phyloP scores from a whole-genome alignment of 129 eudicot genomes.

The Kitagawia praeruptora region DNA sequence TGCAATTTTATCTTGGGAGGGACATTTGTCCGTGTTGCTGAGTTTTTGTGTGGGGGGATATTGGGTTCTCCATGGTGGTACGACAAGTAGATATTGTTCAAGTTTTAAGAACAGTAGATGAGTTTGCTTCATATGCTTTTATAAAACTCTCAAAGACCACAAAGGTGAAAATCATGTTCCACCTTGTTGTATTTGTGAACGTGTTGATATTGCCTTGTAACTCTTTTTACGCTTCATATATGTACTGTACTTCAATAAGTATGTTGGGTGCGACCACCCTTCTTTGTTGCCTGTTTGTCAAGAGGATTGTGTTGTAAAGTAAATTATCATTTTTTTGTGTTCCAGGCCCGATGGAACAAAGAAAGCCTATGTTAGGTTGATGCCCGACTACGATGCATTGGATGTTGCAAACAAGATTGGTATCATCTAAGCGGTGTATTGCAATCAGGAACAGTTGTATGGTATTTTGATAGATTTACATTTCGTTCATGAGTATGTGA shows the following conservation, averaged over 20 bases:
- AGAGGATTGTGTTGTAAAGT: neutral
- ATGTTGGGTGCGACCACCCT: neutral
- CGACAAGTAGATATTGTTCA: neutral
- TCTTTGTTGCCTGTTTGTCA: neutral
- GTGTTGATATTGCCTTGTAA: no score
- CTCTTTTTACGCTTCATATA: neutral
- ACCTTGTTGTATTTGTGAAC: neutral
- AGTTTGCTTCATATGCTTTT: neutral
- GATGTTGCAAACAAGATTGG: conserved; percentile 44
- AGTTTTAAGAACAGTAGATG: neutral
- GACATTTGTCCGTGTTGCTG: no score
- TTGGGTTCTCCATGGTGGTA: no score
- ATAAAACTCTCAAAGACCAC: neutral
- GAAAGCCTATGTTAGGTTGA: conserved; percentile 33
- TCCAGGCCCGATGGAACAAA: conserved; percentile 22
- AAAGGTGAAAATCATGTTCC: neutral
- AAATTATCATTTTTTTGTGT: neutral
- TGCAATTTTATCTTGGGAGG: no score
- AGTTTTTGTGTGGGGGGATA: neutral
- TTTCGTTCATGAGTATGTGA: neutral
- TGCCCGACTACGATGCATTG: conserved; percentile 34
- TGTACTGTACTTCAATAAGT: neutral
- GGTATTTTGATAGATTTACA: conserved; percentile 1
- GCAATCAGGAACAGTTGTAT: conserved; percentile 4
- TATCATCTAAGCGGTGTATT: conserved; percentile 16